A percentile compares a stretch with the other conserved stretches of the same genome.
These are phyloP conservation scores for Aspergillus ostianus DNA, from an alignment of 495 filamentous ascomycete genomes.

Conservation along the genomic window DNA sequence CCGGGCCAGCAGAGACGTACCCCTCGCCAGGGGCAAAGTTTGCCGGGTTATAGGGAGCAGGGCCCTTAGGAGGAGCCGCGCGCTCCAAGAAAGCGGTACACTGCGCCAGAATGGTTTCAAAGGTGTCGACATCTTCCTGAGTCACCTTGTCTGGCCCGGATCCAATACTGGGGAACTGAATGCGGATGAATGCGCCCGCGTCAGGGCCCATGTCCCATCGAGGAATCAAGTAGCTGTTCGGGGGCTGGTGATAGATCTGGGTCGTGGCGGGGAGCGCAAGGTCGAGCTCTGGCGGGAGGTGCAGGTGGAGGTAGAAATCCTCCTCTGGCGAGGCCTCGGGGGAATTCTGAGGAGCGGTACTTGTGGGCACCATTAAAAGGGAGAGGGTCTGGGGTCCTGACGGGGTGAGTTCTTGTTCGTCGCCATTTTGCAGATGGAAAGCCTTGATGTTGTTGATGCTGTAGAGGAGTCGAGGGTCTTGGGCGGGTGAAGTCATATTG, in stretches of 20 bases:
- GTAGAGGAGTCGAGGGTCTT: constrained; percentile 80
- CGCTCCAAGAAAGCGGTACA: constrained; percentile 92
- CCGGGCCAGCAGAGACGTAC: constrained; percentile 47
- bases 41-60: constrained; percentile 70
- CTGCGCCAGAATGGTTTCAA: constrained; percentile 93
- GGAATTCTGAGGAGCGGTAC: constrained; percentile 61
- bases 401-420: constrained; percentile 75
- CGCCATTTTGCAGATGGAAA: constrained; percentile 84
- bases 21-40: constrained; percentile 76
- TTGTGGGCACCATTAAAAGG: constrained; percentile 89
- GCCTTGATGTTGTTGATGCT: constrained; percentile 80
- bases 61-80: constrained; percentile 55
- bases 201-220: constrained; percentile 89
- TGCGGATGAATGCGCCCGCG: constrained; percentile 82
- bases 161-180: constrained; percentile 79
- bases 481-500: constrained; percentile 17
- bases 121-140: constrained; percentile 93
- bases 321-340: constrained; percentile 62
- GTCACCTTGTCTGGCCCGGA: constrained; percentile 59
- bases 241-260: constrained; percentile 92
- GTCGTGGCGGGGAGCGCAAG: constrained; percentile 87
- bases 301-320: constrained; percentile 93
- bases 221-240: constrained; percentile 84
- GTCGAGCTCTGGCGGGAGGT: constrained; percentile 91
- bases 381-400: constrained; percentile 87